Evolutionary conservation across 441 rosid species (phyloP), one percentile per base, ranked within the genome.

Genomic region (Adansonia rubrostipa): DNA sequence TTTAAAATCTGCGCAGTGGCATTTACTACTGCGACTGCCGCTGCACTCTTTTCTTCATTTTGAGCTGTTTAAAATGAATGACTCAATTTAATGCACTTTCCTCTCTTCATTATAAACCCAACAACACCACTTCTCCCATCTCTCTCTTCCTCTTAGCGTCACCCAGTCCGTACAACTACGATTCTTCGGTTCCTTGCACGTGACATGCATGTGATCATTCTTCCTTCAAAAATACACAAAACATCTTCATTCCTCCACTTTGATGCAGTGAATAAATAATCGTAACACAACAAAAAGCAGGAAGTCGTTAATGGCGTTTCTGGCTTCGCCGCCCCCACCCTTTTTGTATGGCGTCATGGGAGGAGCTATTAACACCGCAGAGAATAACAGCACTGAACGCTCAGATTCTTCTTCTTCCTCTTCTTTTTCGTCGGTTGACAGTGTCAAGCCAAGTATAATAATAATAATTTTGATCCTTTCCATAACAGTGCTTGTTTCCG

Each of bases 391-490:
- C 47, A 9, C 19, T 77, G 3, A 77, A 28, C 63, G n/a, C 60
- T 78, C 69, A 22, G 74, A 24, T 63, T 50, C 79, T 36, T 76
- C 73, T 20, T 69, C 86, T 0, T 54, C 85, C 1, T 75, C 71
- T 53, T 65, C 84, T 0, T 53, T 82, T 3, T 67, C 88, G 1
- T 84, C 93, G 1, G 81, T 90, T 33, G 85, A 89, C 3, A 87
- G 80, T 65, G 85, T 93, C 0, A 93, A 85, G 64, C 97, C 95
- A 0, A 90, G 92, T 82, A 80, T 95, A 4, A 62, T 91, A 40
- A 84, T 92, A 48, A 88, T 91, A 66, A 79, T 87, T 20, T 81
- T 95, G 48, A 89, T 92, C 24, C 91, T 95, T 40, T 87, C 87
- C 67, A 80, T 86, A 56, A 88, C 91, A 10, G 80, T 91, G 36